phyloP scores from a whole-genome alignment of 1,284 basidiomycete genomes.

The Moesziomyces antarcticus region DNA sequence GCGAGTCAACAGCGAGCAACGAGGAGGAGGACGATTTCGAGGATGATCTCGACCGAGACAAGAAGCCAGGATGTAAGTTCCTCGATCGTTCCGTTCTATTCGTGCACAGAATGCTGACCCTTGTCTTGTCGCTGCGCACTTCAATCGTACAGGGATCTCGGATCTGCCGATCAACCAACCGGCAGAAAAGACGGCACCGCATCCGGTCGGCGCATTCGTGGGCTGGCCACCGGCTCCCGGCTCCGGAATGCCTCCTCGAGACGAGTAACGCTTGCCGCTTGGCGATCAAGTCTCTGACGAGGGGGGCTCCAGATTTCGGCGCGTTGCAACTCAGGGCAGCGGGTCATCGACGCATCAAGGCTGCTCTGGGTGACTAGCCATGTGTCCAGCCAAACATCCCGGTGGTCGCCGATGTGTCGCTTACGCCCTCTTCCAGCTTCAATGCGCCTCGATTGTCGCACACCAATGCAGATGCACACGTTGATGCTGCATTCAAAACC shows the following conservation, averaged over 20 bases:
- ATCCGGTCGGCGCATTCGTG: conserved; percentile 43
- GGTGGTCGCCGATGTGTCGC: too few relatives aligned
- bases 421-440: too few relatives aligned
- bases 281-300: background rate
- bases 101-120: conserved; percentile 2
- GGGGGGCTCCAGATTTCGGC: too few relatives aligned
- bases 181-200: conserved; percentile 43
- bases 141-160: conserved; percentile 28
- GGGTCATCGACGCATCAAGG: too few relatives aligned
- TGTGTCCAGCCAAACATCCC: too few relatives aligned
- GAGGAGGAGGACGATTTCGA: conserved; percentile 41
- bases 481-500: too few relatives aligned
- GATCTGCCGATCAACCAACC: conserved; percentile 50
- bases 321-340: too few relatives aligned
- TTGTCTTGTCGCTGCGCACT: background rate
- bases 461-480: too few relatives aligned
- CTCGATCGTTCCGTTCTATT: background rate
- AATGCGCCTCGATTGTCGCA: too few relatives aligned
- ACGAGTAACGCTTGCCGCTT: conserved; percentile 1
- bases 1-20: conserved; percentile 29
- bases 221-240: conserved; percentile 34
- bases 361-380: too few relatives aligned
- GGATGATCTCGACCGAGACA: conserved; percentile 28
- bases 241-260: conserved; percentile 12
- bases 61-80: conserved; percentile 38